Conservation (phyloP, 2,329 filamentous ascomycete species). For the Mycosphaerella sp. region DNA sequence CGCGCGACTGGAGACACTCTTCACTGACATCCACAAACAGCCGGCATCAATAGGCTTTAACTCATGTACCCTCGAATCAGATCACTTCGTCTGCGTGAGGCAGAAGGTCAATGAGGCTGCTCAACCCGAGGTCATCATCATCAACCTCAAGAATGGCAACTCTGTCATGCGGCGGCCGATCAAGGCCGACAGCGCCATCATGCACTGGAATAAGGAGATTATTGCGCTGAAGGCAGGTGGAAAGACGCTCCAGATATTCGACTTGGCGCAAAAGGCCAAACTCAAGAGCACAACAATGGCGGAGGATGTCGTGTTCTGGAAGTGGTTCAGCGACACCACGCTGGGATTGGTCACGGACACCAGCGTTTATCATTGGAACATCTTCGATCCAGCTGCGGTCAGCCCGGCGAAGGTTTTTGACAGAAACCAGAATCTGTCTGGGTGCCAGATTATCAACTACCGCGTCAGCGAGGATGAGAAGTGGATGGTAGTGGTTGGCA, state of each 20-base stretch:
- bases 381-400: slow-evolving; percentile 75
- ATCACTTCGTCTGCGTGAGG: slow-evolving; percentile 91
- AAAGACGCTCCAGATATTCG: slow-evolving; percentile 95
- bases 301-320: slow-evolving; percentile 98
- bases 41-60: slow-evolving; percentile 75
- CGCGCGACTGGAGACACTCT: not conserved
- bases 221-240: slow-evolving; percentile 94
- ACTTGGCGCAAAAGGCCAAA: slow-evolving; percentile 86
- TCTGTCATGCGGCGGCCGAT: slow-evolving; percentile 91
- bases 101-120: slow-evolving; percentile 83
- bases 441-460: slow-evolving; percentile 99
- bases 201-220: slow-evolving; percentile 96
- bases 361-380: slow-evolving; percentile 95
- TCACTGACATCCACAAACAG: slow-evolving; percentile 36
- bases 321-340: slow-evolving; percentile 89
- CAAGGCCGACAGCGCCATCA: slow-evolving; percentile 98
- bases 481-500: slow-evolving; percentile 97
- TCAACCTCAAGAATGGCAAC: slow-evolving; percentile 97
- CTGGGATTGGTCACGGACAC: slow-evolving; percentile 86
- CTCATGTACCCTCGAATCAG: slow-evolving; percentile 93
- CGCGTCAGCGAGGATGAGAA: slow-evolving; percentile 91
- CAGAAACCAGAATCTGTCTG: slow-evolving; percentile 79
- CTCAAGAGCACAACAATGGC: slow-evolving; percentile 95
- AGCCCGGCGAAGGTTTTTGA: slow-evolving; percentile 88
- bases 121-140: slow-evolving; percentile 89